phyloP scores from a whole-genome alignment of 495 filamentous ascomycete species.

The Lophium mytilinum region DNA sequence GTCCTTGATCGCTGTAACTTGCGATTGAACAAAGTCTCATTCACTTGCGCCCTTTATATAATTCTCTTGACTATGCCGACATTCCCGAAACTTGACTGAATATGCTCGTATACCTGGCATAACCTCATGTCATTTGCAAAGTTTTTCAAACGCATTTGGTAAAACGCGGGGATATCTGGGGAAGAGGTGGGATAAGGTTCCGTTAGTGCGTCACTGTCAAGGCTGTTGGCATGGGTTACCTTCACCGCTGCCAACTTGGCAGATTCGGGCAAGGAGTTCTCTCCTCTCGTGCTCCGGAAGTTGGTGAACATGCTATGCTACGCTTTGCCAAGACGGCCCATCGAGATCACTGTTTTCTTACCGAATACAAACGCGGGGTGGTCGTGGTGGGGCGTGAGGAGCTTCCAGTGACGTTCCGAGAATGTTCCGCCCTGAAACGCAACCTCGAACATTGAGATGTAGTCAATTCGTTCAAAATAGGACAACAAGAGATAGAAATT shows the following conservation, averaged over 20 bases:
- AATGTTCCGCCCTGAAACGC: not conserved
- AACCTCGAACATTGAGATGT: too few species aligned
- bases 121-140: not conserved
- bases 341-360: too few species aligned
- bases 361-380: not conserved
- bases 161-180: not conserved
- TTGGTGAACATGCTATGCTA: not conserved
- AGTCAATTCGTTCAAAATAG: too few species aligned
- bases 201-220: not conserved
- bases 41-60: not conserved
- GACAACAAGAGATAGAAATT: too few species aligned
- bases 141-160: not conserved
- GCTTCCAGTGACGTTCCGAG: not conserved
- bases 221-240: not conserved
- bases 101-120: not conserved
- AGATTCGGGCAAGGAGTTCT: not conserved
- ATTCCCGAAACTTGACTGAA: not conserved
- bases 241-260: not conserved
- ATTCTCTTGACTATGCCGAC: not conserved
- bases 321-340: too few species aligned
- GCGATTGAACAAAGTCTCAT: not conserved
- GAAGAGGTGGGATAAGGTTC: not conserved
- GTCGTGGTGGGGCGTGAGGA: not conserved
- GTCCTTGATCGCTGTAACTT: not conserved
- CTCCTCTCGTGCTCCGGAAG: not conserved